Conservation (phyloP, 139 green algal genomes). For the Raphidocelis subcapitata region DNA sequence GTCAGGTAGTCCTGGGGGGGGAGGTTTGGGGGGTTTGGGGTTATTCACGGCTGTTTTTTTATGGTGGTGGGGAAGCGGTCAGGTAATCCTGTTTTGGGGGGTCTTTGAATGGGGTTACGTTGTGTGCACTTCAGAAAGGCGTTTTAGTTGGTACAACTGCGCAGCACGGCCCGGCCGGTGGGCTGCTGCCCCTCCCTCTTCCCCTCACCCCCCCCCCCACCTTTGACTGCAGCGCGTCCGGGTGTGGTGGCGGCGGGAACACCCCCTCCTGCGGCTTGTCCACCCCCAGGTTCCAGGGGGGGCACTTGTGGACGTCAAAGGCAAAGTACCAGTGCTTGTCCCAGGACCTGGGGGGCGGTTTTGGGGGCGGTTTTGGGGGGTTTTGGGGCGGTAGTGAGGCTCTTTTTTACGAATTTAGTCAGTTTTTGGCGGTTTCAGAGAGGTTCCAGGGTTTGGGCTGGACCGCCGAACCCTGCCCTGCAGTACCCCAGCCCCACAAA, state of each 20-base stretch:
- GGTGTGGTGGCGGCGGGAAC: constrained; percentile 27
- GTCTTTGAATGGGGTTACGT: neutral
- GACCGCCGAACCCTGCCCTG: no score
- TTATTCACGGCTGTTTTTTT: no score
- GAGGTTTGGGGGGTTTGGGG: no score
- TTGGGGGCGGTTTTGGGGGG: no score
- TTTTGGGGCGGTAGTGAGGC: no score
- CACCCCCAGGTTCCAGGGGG: constrained; percentile 13
- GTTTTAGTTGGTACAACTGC: neutral
- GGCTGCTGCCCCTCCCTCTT: neutral
- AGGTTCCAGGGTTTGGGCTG: no score
- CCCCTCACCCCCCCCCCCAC: no score
- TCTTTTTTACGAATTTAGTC: no score
- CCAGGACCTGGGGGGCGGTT: neutral
- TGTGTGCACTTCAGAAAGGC: neutral
- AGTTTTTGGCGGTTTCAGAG: no score
- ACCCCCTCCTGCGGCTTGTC: constrained; percentile 24
- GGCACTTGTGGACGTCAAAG: constrained; percentile 29
- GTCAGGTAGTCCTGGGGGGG: constrained; percentile 16
- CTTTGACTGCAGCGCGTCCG: constrained; percentile 1
- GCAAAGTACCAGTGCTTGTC: constrained; percentile 39
- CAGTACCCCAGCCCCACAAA: no score
- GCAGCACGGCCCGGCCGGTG: neutral
- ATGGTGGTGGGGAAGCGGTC: neutral
- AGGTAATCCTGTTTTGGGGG: neutral